Evolutionary conservation across 345 rosid species (phyloP).

Genomic region (Triadica sebifera): DNA sequence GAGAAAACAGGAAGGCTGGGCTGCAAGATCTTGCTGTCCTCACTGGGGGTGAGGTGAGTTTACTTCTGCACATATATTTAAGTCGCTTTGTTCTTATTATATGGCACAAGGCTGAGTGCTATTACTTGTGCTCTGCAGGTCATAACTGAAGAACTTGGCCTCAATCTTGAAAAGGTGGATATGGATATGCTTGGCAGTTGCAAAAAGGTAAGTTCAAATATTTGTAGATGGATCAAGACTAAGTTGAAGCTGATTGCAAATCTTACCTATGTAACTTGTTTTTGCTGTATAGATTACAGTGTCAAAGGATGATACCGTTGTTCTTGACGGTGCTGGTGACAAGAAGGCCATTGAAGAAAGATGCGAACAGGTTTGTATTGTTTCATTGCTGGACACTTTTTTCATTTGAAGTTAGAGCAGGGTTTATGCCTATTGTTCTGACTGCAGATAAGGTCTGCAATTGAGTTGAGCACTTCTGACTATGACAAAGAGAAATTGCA

Average conservation of each 20-base stretch:
- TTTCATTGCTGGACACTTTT: neutral
- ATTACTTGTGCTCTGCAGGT: conserved; percentile 41
- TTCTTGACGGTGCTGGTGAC: conserved; percentile 99
- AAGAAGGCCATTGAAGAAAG: too few relatives aligned
- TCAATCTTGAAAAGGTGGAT: conserved; percentile 89
- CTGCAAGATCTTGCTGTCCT: conserved; percentile 84
- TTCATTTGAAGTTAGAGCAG: neutral
- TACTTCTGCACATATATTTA: neutral
- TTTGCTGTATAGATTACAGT: conserved; percentile 49
- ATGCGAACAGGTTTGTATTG: conserved; percentile 55
- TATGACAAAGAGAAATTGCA: conserved; percentile 93
- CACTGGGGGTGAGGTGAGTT: conserved; percentile 80
- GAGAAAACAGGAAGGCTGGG: conserved; percentile 84
- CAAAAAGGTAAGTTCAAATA: conserved; percentile 61
- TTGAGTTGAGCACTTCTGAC: conserved; percentile 84
- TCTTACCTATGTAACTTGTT: conserved; percentile 1
- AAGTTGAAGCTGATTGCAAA: too few relatives aligned
- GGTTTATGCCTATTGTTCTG: neutral
- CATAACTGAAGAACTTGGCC: conserved; percentile 90
- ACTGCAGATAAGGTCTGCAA: conserved; percentile 65
- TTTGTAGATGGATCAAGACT: too few relatives aligned
- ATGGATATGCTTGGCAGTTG: conserved; percentile 80
- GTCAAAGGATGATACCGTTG: conserved; percentile 86
- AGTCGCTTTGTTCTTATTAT: neutral
- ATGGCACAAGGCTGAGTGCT: conserved; percentile 2